Base-by-base conservation (phyloP, 139 green algal species). In the Chlorella sp. region DNA sequence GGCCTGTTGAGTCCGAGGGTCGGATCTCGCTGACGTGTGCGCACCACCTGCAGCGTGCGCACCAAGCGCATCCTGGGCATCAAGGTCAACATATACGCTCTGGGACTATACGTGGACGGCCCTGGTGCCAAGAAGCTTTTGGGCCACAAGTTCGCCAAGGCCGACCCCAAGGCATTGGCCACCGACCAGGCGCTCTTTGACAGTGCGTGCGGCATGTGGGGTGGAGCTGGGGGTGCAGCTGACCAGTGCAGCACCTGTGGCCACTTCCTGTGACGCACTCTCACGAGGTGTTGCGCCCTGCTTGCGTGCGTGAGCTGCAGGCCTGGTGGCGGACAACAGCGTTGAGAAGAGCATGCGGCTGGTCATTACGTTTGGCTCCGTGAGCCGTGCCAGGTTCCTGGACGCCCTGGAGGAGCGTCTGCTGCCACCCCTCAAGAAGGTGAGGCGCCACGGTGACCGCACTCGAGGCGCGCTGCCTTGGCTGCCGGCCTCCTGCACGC, bases 61-160 rank as follows among this genome's bases (percentile, higher is more conserved):
- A 6, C 61, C 27, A 34, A 67, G n/a, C 2, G 14, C 27, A 67
- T 67, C 3, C 61, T 35, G 61, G 61, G 61, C 3, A 26, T 67
- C 3, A 67, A 67, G n/a, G 34, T 35, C 29, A 67, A 34, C 29
- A 67, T 91, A 27, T 91, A 93, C 71, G 82, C 85, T 0, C 63
- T 93, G 33, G 89, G 85, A 0, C 67, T 93, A 10, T 92, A 92
- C 71, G 81, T 91, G 27, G 89, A 92, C 33, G 62, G 31, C 1
- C 60, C 50, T 4, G 86, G 72, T 22, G 86, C 84, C 17, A 87
- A 85, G 50, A 63, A 68, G 27, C 65, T 72, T 17, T 74, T 91
- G 55, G 27, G 60, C 2, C 29, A 61, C 49, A 79, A 86, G 36
- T 83, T 79, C 66, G 69, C 62, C 6, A 79, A 79, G 32, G 26